Base-by-base conservation (phyloP, 2,329 filamentous ascomycete species). In the Gyromitra esculenta region DNA sequence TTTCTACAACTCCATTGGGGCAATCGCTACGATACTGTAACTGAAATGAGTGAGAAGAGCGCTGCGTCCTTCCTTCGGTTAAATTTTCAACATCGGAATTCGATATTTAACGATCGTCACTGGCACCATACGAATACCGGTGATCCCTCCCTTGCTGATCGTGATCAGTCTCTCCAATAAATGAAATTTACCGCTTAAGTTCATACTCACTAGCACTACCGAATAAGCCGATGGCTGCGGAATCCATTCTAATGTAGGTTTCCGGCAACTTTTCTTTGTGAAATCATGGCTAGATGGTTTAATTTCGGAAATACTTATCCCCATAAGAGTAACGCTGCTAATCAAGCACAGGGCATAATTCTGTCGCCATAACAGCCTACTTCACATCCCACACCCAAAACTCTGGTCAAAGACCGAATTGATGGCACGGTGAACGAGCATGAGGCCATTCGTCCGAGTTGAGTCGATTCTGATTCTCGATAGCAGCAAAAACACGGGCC, bases 341-440 rank as follows among this genome's bases (percentile, higher is more conserved):
- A 63, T 45, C 31, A 11, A 48, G 69, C 69, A 72, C 69, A 72
- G 70, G 41, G 70, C 70, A 66, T 59, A 57, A 64, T 41, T 64
- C 39, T 35, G 41, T 63, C 48, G 1, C 63, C 41, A 31, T 37
- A 66, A 56, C 25, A 66, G 13, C 48, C 45, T 31, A 45, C 63
- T 63, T 45, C 45, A 37, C 18, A 45, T 5, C 11, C 21, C 59
- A 31, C 25, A 31, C 25, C 15, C 37, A 35, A 59, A 54, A 43
- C 39, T 43, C 39, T 48, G 9, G 8, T 37, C 50, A 57, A 66
- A 65, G 48, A 72, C 69, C 25, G 4, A 66, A 18, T 57, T 25
- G 11, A 59, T 60, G 39, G 35, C 48, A 41, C 39, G 67, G 57
- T 43, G 31, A 21, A 41, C 11, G 11, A 60, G 6, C 18, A 48